A percentile compares a stretch with the other conserved stretches of the same genome.
Evolutionary conservation across 2,329 filamentous ascomycete genomes (phyloP).

Genomic region (Xylariaceae sp.): DNA sequence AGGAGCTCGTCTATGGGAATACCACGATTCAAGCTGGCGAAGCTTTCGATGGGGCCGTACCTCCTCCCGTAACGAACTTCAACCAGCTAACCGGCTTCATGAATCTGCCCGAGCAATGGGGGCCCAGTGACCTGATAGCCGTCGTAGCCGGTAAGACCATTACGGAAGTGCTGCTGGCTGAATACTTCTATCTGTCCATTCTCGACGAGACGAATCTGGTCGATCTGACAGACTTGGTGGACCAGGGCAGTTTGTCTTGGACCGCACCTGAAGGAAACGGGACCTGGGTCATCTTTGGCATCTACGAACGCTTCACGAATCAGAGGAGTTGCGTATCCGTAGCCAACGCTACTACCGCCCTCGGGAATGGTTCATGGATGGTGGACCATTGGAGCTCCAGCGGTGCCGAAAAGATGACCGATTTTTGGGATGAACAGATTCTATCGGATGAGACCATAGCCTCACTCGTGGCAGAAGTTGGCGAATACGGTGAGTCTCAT

Average conservation of each 20-base stretch:
- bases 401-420: constrained; percentile 18
- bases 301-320: constrained; percentile 20
- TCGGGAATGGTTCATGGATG: constrained; percentile 22
- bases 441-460: constrained; percentile 10
- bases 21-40: constrained; percentile 2
- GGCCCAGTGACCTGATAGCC: constrained; percentile 15
- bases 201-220: constrained; percentile 4
- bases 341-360: constrained; percentile 6
- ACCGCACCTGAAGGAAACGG: constrained; percentile 4
- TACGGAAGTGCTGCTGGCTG: not conserved
- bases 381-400: constrained; percentile 22
- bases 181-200: not conserved
- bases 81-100: constrained; percentile 15
- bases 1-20: constrained; percentile 14
- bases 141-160: constrained; percentile 13
- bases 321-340: constrained; percentile 14
- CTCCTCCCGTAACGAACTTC: constrained; percentile 10
- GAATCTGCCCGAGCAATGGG: constrained; percentile 17
- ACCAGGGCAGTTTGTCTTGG: constrained; percentile 8
- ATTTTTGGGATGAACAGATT: constrained; percentile 22
- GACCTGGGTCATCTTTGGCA: constrained; percentile 13
- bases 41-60: constrained; percentile 5
- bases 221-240: constrained; percentile 11
- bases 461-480: constrained; percentile 9
- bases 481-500: constrained; percentile 14